phyloP scores from a whole-genome alignment of 2,329 filamentous ascomycete species.

The Monosporascus sp. region DNA sequence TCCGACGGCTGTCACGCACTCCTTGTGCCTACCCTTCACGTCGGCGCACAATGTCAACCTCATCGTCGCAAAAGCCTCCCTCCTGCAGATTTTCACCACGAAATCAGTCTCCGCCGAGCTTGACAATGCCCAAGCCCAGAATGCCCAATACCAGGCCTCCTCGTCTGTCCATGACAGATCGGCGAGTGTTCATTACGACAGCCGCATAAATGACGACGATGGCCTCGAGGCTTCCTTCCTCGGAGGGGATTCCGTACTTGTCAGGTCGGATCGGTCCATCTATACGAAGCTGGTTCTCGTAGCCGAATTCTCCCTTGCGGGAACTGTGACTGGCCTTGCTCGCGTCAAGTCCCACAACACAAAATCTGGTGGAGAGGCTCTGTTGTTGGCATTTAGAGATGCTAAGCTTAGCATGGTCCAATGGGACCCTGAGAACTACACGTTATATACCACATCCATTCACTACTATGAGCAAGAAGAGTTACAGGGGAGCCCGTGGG shows the following conservation, averaged over 20 bases:
- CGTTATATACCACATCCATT: slow-evolving; percentile 83
- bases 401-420: slow-evolving; percentile 90
- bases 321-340: slow-evolving; percentile 77
- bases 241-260: slow-evolving; percentile 55
- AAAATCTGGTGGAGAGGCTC: slow-evolving; percentile 74
- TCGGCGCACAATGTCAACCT: slow-evolving; percentile 75
- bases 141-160: slow-evolving; percentile 31
- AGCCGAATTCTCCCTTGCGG: slow-evolving; percentile 76
- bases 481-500: slow-evolving; percentile 76
- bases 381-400: slow-evolving; percentile 81
- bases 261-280: slow-evolving; percentile 58
- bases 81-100: slow-evolving; percentile 84
- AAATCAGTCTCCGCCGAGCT: slow-evolving; percentile 62
- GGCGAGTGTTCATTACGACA: slow-evolving; percentile 43
- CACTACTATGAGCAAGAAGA: slow-evolving; percentile 98
- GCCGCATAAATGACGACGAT: slow-evolving; percentile 53
- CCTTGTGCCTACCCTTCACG: slow-evolving; percentile 72
- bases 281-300: slow-evolving; percentile 78
- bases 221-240: slow-evolving; percentile 63
- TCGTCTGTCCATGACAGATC: slow-evolving; percentile 21
- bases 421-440: slow-evolving; percentile 80
- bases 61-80: slow-evolving; percentile 83
- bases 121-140: slow-evolving; percentile 36
- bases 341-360: slow-evolving; percentile 68
- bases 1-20: slow-evolving; percentile 90